phyloP scores from a whole-genome alignment of 768 basidiomycete species.

The Podaxis sp. region DNA sequence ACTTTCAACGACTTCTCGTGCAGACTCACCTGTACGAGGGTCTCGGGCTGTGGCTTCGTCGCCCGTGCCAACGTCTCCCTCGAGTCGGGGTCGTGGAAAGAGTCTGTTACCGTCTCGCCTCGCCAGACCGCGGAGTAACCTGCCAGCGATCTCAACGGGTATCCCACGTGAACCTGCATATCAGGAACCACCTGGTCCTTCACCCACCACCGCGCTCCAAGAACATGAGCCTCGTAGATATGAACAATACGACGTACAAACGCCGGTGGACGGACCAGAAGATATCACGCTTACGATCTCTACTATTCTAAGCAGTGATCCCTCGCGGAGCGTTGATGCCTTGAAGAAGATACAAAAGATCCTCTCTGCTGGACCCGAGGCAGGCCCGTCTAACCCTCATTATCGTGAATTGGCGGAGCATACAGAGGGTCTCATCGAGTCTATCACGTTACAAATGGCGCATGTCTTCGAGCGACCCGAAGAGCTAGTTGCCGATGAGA shows the following conservation, averaged over 20 bases:
- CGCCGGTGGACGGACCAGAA: slow-evolving; percentile 39
- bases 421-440: slow-evolving; percentile 84
- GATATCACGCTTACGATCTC: slow-evolving; percentile 84
- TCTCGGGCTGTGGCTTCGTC: slow-evolving; percentile 25
- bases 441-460: slow-evolving; percentile 88
- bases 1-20: slow-evolving; percentile 30
- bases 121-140: slow-evolving; percentile 59
- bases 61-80: slow-evolving; percentile 41
- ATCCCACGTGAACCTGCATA: slow-evolving; percentile 8
- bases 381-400: slow-evolving; percentile 62
- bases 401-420: slow-evolving; percentile 81
- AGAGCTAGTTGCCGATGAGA: slow-evolving; percentile 70
- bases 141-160: slow-evolving; percentile 26
- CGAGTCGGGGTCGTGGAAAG: slow-evolving; percentile 54
- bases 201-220: not conserved
- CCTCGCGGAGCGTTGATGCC: slow-evolving; percentile 84
- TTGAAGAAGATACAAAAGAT: slow-evolving; percentile 92
- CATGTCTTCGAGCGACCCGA: slow-evolving; percentile 86
- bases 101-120: slow-evolving; percentile 76
- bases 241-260: slow-evolving; percentile 27
- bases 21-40: slow-evolving; percentile 43
- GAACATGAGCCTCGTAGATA: slow-evolving; percentile 7
- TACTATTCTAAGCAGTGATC: slow-evolving; percentile 86
- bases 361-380: slow-evolving; percentile 73
- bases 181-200: slow-evolving; percentile 28